Evolutionary conservation across 306 rosid genomes (phyloP), one percentile per base, ranked within the genome.

Genomic region (Luffa aegyptiaca): DNA sequence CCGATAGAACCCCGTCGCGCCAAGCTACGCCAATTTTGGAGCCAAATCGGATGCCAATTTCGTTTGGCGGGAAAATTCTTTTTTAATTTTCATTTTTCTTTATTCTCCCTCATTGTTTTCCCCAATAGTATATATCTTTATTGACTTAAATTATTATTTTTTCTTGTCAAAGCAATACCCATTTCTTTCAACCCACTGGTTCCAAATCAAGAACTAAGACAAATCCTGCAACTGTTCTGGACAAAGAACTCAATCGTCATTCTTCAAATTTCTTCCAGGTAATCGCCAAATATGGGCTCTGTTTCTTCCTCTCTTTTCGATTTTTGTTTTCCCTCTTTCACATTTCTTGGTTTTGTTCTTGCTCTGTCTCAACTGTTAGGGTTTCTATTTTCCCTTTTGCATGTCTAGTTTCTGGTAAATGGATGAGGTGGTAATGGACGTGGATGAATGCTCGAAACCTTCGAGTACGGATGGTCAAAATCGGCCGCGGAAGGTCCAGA

Each of bases 401-500:
- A 46, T 73, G 59, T 73, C 5, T 73, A 73, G 77, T 20, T 77
- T 80, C 53, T 17, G 21, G 79, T 75, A 81, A 86, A 86, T 82
- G 88, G 85, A 81, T 41, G n/a, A 79, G 8, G 64, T 16, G 36
- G 14, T 33, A 46, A 80, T 85, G 59, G 87, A 82, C 71, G 75
- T 78, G 3, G 88, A 55, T 53, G 83, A 61, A 51, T 55, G 13
- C 35, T 46, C 81, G 5, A 86, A 84, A 55, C 81, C 81, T 61
- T 89, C 36, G 35, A 61, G 81, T 53, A 14, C 74, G 2, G 84
- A 79, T 76, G 49, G 59, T 62, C 81, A 53, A 9, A 81, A 78
- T 80, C 85, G 81, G n/a, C 53, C 89, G 5, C 87, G 81, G 82
- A 85, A 62, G 81, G 65, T 44, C 70, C 89, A 79, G 82, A 93